Conservation (phyloP, 1,284 basidiomycete genomes). For the Ceratobasidium papillatum region DNA sequence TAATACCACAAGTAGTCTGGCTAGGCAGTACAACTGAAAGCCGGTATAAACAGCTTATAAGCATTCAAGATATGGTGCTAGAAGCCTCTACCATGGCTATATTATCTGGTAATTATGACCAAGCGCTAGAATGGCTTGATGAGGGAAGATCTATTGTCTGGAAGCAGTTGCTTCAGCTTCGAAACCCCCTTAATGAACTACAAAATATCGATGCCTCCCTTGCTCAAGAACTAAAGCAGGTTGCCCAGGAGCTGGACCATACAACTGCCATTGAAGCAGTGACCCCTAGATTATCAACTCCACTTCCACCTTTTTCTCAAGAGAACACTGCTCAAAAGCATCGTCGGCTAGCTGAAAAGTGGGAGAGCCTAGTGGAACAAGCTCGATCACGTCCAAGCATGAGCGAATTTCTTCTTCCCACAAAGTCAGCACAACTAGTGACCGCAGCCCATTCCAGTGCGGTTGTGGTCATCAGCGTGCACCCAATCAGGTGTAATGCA, state of each 20-base stretch:
- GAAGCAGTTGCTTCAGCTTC: constrained; percentile 38
- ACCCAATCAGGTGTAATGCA: background rate
- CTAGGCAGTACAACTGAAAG: constrained; percentile 6
- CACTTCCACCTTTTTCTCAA: background rate
- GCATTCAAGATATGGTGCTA: constrained; percentile 6
- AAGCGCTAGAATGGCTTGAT: constrained; percentile 41
- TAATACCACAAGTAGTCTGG: constrained; percentile 38
- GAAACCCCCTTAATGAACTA: constrained; percentile 15
- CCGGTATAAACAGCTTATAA: constrained; percentile 1
- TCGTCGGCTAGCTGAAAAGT: constrained; percentile 20
- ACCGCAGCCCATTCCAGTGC: constrained; percentile 9
- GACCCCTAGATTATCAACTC: too few relatives aligned
- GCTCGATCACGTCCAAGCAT: constrained; percentile 11
- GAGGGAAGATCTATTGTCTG: constrained; percentile 40
- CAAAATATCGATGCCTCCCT: constrained; percentile 1
- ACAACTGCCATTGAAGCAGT: too few relatives aligned
- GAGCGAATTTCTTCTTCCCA: background rate
- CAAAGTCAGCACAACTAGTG: background rate
- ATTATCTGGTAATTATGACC: background rate
- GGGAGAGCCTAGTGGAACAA: constrained; percentile 29
- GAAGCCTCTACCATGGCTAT: constrained; percentile 37
- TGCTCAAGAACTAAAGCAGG: constrained; percentile 10
- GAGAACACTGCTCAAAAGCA: constrained; percentile 18
- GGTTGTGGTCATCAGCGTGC: constrained; percentile 11
- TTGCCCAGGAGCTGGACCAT: constrained; percentile 6